These are phyloP conservation scores for Aleurites moluccanus DNA, from an alignment of 441 rosid species.

Conservation along the genomic window DNA sequence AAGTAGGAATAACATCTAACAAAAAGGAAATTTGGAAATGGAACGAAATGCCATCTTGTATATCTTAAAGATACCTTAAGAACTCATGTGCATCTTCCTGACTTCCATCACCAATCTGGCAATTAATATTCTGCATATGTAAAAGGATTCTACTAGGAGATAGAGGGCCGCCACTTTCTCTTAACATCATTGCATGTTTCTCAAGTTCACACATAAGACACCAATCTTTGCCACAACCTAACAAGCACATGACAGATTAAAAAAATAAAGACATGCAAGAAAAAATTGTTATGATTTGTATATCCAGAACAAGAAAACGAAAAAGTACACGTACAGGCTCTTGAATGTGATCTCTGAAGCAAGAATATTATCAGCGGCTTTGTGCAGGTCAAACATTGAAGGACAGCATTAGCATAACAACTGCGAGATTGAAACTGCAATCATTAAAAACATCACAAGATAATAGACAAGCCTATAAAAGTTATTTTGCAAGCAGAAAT, in stretches of 20 bases:
- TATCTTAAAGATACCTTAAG: conserved; percentile 49
- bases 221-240: conserved; percentile 73
- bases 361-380: conserved; percentile 73
- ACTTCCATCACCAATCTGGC: conserved; percentile 81
- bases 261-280: conserved; percentile 9
- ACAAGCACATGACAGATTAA: conserved; percentile 13
- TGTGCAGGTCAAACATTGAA: conserved; percentile 81
- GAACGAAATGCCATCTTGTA: conserved; percentile 14
- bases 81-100: conserved; percentile 96
- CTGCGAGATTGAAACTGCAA: conserved; percentile 42
- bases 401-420: conserved; percentile 91
- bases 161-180: conserved; percentile 66
- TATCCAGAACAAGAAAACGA: conserved; percentile 9
- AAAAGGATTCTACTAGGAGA: conserved; percentile 68
- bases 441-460: conserved; percentile 8
- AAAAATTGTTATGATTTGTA: not conserved
- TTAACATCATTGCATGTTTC: conserved; percentile 68
- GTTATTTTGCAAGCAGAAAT: conserved; percentile 14
- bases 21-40: conserved; percentile 7
- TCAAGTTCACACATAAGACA: conserved; percentile 92
- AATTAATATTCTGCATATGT: conserved; percentile 60
- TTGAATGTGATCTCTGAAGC: conserved; percentile 75
- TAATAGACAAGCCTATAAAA: not conserved
- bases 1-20: conserved; percentile 1
- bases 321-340: conserved; percentile 52